Base-by-base conservation (phyloP, 108 stramenopile genomes). In the Pseudonitzschia pungens region DNA sequence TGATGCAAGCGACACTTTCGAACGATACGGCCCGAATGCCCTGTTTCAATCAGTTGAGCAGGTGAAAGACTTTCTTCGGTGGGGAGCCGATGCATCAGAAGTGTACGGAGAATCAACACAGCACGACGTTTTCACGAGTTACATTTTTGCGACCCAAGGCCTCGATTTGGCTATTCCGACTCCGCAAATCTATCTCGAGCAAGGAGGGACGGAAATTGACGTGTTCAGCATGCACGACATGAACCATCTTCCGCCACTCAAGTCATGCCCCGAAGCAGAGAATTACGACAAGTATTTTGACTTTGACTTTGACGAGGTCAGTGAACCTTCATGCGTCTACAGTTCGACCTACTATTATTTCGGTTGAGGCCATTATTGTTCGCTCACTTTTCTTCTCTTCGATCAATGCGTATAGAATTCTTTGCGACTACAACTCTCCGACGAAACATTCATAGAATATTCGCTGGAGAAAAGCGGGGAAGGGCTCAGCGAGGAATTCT, bases 141-240 rank as follows among this genome's bases (percentile, higher is more conserved):
- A 79, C 15, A 44, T 86, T 26, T 86, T 86, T 75, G 83, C 83
- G 14, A 86, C 86, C 31, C 86, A 86, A 77, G 86, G 86, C 31
- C 75, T 86, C 26, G 86, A 86, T 67, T 63, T 86, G n/a, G 86
- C 86, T 8, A 86, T 86, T 55, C 86, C 86, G 18, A 63, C 82
- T 3, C 24, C 57, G 65, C 71, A 60, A 21, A 73, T 58, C 26
- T 74, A 80, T 58, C 71, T 69, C 21, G 57, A 55, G 16, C 18
- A 53, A 10, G 69, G 72, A 2, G 33, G 65, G 31, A 60, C 45
- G 48, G 36, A 24, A 41, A 41, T 63, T 16, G 40, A 63, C 10
- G 54, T 55, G 9, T 55, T 55, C 54, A 24, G 31, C 15, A 36
- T 36, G 18, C 62, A 63, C 1, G 21, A 10, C 9, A 55, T 55